These are phyloP conservation scores for Aegilops umbellulata DNA, from an alignment of 176 grass and related monocot genomes.

Conservation along the genomic window DNA sequence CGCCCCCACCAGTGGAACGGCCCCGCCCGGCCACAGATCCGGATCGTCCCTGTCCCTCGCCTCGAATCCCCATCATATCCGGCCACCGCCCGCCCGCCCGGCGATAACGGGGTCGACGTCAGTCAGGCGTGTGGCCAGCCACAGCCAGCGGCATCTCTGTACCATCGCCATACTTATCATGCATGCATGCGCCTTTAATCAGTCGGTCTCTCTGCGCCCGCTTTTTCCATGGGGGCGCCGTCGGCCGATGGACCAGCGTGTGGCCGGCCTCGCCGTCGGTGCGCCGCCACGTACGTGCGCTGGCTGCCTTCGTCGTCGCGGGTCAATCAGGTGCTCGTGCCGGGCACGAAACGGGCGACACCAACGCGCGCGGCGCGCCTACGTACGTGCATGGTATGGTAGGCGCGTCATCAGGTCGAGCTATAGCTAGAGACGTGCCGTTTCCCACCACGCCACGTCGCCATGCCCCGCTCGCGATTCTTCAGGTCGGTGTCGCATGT, in stretches of 20 bases:
- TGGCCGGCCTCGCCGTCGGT: not conserved
- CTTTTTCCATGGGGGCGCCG: not conserved
- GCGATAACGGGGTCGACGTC: constrained; percentile 15
- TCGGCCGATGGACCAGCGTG: not conserved
- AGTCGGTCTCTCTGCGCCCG: not conserved
- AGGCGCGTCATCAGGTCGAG: too few relatives aligned
- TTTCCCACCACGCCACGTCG: not conserved
- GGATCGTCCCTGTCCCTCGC: constrained; percentile 16
- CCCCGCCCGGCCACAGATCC: constrained; percentile 18
- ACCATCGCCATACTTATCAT: not conserved
- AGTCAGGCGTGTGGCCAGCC: not conserved
- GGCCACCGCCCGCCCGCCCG: not conserved
- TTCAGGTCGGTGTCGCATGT: too few relatives aligned
- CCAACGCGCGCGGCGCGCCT: not conserved
- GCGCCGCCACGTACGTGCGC: not conserved
- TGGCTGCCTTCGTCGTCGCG: not conserved
- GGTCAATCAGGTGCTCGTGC: not conserved
- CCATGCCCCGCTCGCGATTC: too few relatives aligned
- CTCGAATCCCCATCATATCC: constrained; percentile 3
- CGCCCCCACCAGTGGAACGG: not conserved
- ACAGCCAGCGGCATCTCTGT: not conserved
- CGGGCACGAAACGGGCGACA: not conserved
- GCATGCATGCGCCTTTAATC: not conserved
- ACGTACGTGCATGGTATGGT: too few relatives aligned
- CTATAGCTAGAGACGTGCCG: not conserved